These are phyloP conservation scores for Myxozyma monticola DNA, from an alignment of 805 yeast genomes.

Conservation along the genomic window DNA sequence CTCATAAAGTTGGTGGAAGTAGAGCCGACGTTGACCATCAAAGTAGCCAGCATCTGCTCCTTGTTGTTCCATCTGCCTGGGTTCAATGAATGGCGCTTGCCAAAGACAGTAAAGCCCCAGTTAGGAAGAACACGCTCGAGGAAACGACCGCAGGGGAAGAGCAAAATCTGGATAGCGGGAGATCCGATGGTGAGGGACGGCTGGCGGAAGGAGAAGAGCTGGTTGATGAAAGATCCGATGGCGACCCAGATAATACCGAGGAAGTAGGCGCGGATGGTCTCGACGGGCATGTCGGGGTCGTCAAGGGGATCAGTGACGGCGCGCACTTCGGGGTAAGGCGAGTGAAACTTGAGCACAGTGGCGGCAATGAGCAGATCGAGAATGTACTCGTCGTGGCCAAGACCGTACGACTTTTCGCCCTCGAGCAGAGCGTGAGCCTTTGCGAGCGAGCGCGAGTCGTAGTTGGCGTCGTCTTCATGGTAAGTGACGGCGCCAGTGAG, in stretches of 20 bases:
- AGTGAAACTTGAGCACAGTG: conserved; percentile 11
- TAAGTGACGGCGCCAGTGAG: conserved; percentile 42
- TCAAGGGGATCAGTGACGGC: no score
- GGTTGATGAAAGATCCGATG: conserved; percentile 59
- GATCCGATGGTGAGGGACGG: conserved; percentile 60
- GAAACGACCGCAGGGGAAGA: conserved; percentile 58
- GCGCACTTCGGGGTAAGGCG: conserved; percentile 66
- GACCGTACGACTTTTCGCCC: conserved; percentile 17
- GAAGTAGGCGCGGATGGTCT: conserved; percentile 55
- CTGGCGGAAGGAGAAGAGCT: conserved; percentile 57
- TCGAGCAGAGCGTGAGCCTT: conserved; percentile 33
- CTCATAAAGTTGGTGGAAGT: conserved; percentile 6
- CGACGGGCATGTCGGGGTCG: conserved; percentile 48
- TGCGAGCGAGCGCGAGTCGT: conserved; percentile 42
- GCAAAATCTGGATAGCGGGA: conserved; percentile 62
- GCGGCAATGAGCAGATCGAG: conserved; percentile 30
- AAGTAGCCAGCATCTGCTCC: conserved; percentile 59
- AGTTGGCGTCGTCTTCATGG: conserved; percentile 49
- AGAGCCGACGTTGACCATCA: conserved; percentile 34
- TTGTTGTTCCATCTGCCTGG: conserved; percentile 68
- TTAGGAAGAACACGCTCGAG: conserved; percentile 13
- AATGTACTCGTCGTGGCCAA: conserved; percentile 8
- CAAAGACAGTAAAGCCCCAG: conserved; percentile 29
- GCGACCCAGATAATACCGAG: conserved; percentile 55
- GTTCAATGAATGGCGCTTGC: conserved; percentile 47